Percentiles rank a stretch among this genome's conserved stretches.
Evolutionary conservation across 1,139 yeast species (phyloP).

Genomic region (Zygosaccharomyces sapae): DNA sequence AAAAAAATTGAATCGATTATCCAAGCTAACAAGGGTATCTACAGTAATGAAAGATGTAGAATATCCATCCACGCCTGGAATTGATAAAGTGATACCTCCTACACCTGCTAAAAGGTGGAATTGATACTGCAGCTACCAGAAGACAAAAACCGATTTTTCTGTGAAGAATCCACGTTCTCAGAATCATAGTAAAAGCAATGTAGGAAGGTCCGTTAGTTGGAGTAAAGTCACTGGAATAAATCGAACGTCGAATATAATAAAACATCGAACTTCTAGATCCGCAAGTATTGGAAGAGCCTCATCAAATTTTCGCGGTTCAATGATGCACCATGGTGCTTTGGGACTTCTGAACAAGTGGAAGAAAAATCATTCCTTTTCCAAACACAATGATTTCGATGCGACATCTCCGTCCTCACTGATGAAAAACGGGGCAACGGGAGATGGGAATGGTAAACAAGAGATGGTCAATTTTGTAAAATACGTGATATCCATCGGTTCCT

Average conservation of each 20-base stretch:
- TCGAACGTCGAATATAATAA: constrained; percentile 3
- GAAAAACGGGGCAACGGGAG: constrained; percentile 8
- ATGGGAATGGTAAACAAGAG: constrained; percentile 19
- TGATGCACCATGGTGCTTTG: constrained; percentile 24
- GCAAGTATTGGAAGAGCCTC: constrained; percentile 1
- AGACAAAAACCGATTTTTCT: constrained; percentile 1
- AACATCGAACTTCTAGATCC: not conserved
- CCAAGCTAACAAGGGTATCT: constrained; percentile 29
- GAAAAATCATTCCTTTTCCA: constrained; percentile 22
- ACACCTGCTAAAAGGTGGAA: constrained; percentile 68
- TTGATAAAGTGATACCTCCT: constrained; percentile 51
- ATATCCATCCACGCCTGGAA: constrained; percentile 41
- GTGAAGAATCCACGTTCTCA: not conserved
- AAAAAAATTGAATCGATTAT: constrained; percentile 16
- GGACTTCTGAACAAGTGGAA: constrained; percentile 34
- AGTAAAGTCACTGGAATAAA: not conserved
- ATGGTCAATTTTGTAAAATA: constrained; percentile 39
- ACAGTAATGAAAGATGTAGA: constrained; percentile 35
- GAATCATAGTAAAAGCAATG: constrained; percentile 1
- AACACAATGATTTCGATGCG: constrained; percentile 2
- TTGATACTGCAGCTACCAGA: constrained; percentile 33
- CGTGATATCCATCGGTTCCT: constrained; percentile 40
- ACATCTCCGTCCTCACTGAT: not conserved
- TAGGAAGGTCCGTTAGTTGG: constrained; percentile 1
- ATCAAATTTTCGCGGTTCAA: constrained; percentile 7